Base-by-base conservation (phyloP, 345 rosid species). In the Pugionium dolabratum region DNA sequence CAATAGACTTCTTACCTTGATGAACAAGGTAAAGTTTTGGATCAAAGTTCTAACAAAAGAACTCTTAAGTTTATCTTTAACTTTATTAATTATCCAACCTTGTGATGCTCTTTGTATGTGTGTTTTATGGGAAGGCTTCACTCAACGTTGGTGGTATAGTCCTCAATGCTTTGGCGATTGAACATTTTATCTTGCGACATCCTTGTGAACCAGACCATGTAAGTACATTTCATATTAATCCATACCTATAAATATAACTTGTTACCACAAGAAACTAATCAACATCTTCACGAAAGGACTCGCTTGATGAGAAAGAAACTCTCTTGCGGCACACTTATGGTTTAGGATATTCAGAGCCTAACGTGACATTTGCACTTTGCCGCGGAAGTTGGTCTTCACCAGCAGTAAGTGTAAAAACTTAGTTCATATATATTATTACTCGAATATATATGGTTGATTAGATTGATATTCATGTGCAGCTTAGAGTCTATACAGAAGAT, bases 321-420 rank as follows among this genome's bases (percentile, higher is more conserved):
- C 78, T 89, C 42, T 74, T 89, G 1, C 71, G 85, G 34, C 89
- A 87, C 68, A 84, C 90, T 39, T 87, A 87, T 63, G 96, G 98
- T 48, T 75, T 91, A 39, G 92, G 92, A n/a, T 92, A 83, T 58
- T 92, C 95, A 25, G 98, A 89, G 64, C 92, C 98, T 8, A 87
- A 89, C 54, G 82, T 91, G 34, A 87, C 93, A 11, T 92, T 92
- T 45, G 96, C 95, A 8, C 95, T 92, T 64, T 87, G 96, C 73
- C 81, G 95, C 42, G 96, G 96, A 79, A 87, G 82, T 55, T 84
- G 93, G 95, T 92, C 98, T 35, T 92, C 98, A 44, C 98, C 98
- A 35, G 95, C 95, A 4, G 96, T 85, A 82, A 82, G 92, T 80
- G 5, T 41, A 26, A 25, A 53, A 4, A 53, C n/a, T n/a, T n/a